Evolutionary conservation across 495 filamentous ascomycete species (phyloP), one percentile per base, ranked within the genome.

Genomic region (Aeminium ludgeri): DNA sequence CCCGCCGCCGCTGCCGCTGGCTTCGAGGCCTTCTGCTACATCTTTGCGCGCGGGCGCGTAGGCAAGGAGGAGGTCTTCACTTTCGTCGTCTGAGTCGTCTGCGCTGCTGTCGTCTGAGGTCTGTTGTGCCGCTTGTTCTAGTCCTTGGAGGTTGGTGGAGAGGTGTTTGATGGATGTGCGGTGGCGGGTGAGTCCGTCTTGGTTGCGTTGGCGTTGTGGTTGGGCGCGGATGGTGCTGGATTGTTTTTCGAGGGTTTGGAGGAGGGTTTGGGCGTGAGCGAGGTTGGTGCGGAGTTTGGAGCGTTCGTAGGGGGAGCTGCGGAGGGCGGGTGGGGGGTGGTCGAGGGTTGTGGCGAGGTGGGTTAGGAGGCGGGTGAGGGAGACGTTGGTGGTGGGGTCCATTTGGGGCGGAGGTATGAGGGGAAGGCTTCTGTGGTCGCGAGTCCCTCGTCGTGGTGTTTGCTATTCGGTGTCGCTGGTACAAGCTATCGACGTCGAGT

Each of bases 241-340:
- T 32, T 78, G 74, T 44, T 83, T 81, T 55, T 94, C 85, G 17
- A 92, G 70, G 40, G 68, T 71, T 23, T 78, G 67, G 32, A 93
- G 79, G 35, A 84, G 71, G 1, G 71, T 69, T 36, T 76, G 76
- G 7, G 86, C 86, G 55, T 84, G 76, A 55, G 81, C 78, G 48
- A 94, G 61, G 53, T 89, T 94, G 5, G 39, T 31, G 38, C 19
- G 10, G 32, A 51, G 25, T 20, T 40, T 40, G 30, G 43, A 43
- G 27, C 48, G 48, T 23, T 51, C 48, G 44, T 38, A 50, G 28
- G 18, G 47, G 2, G 47, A 50, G 28, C 42, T 23, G 11, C 33
- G 38, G 18, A 40, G 19, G 16, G 18, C 35, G 11, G 18, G 27
- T 12, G 25, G 3, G 20, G 42, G 10, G 11, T 27, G 20, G 16